Evolutionary conservation across 805 yeast genomes (phyloP).

Genomic region (Lipomyces yamanashiensis): DNA sequence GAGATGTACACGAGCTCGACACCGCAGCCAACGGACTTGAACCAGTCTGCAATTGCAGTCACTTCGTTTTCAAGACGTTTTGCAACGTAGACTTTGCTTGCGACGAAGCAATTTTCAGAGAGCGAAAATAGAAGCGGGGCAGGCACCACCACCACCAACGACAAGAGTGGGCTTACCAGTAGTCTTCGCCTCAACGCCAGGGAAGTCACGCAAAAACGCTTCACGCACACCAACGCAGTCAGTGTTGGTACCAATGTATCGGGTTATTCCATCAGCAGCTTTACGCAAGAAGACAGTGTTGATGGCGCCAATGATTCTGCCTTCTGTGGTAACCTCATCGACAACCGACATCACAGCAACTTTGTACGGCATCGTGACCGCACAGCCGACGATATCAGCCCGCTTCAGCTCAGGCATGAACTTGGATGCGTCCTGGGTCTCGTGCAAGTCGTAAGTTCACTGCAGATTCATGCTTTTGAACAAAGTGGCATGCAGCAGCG

Average conservation of each 20-base stretch:
- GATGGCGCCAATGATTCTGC: constrained; percentile 6
- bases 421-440: not conserved
- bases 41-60: not conserved
- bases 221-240: constrained; percentile 20
- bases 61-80: constrained; percentile 1
- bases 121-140: constrained; percentile 2
- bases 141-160: constrained; percentile 11
- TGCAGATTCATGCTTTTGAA: not conserved
- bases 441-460: not conserved
- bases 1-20: not conserved
- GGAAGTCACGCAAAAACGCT: constrained; percentile 4
- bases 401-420: not conserved
- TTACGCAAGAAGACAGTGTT: constrained; percentile 17
- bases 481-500: not conserved
- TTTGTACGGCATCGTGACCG: constrained; percentile 20
- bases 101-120: constrained; percentile 13
- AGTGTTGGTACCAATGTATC: constrained; percentile 17
- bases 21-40: not conserved
- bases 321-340: constrained; percentile 14
- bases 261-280: not conserved
- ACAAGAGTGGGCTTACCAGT: constrained; percentile 9
- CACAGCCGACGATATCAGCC: not conserved
- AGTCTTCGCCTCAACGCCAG: not conserved
- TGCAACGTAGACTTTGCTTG: not conserved
- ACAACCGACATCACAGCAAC: not conserved